Percentiles rank a stretch among this genome's conserved stretches.
Conservation (phyloP, 192 early-diverging fungal species). For the Umbelopsis sp. region DNA sequence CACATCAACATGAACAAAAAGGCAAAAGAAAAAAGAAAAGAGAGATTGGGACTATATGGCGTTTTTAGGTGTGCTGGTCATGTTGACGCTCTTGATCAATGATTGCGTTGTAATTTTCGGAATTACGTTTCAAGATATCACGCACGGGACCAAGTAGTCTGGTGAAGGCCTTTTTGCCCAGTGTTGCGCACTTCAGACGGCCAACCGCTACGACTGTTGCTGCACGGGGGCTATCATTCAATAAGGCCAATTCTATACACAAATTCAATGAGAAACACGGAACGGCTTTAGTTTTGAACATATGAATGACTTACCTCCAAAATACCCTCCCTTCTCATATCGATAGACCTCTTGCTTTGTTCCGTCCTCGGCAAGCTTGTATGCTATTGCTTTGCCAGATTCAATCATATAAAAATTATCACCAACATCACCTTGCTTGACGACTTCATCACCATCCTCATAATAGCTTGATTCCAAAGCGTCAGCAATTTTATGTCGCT, state of each 20-base stretch:
- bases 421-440: constrained; percentile 92
- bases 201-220: constrained; percentile 90
- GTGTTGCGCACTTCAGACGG: constrained; percentile 90
- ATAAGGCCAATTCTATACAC: constrained; percentile 84
- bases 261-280: neutral
- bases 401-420: constrained; percentile 97
- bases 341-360: constrained; percentile 75
- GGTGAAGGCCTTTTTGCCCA: constrained; percentile 97
- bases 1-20: neutral
- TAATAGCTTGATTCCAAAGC: constrained; percentile 90
- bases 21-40: neutral
- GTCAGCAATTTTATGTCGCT: constrained; percentile 98
- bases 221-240: constrained; percentile 91
- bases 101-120: constrained; percentile 81
- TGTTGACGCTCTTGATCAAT: constrained; percentile 33
- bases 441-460: constrained; percentile 83
- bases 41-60: neutral
- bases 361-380: constrained; percentile 77
- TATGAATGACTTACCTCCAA: constrained; percentile 76
- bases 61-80: neutral
- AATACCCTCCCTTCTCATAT: constrained; percentile 89
- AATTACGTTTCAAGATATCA: constrained; percentile 96
- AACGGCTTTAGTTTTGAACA: neutral
- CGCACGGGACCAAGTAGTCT: constrained; percentile 93
- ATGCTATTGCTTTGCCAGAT: constrained; percentile 84